These are phyloP conservation scores for Strobilomyces confusus DNA, from an alignment of 768 basidiomycete genomes.

Conservation along the genomic window DNA sequence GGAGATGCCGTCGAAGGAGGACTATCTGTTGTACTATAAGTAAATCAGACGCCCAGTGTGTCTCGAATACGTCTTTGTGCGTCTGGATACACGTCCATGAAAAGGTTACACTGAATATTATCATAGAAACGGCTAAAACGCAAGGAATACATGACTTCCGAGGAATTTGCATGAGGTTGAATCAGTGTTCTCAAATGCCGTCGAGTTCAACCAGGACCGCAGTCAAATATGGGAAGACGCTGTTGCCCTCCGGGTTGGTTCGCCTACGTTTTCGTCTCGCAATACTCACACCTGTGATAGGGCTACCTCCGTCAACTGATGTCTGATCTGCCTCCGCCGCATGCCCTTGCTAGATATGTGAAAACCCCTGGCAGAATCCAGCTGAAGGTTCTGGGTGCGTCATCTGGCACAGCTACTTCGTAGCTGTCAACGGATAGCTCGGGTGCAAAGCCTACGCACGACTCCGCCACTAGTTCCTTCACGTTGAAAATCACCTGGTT, in stretches of 20 bases:
- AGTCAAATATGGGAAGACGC: conserved; percentile 83
- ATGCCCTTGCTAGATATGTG: conserved; percentile 57
- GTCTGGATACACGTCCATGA: conserved; percentile 26
- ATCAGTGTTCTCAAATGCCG: conserved; percentile 85
- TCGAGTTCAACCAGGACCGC: conserved; percentile 84
- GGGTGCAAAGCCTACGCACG: conserved; percentile 14
- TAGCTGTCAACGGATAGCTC: conserved; percentile 15
- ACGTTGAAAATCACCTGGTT: conserved; percentile 23
- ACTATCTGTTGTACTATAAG: conserved; percentile 78
- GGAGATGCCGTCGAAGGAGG: conserved; percentile 76
- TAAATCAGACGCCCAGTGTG: conserved; percentile 76
- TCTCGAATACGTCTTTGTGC: conserved; percentile 70
- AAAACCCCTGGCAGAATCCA: conserved; percentile 64
- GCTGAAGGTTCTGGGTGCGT: conserved; percentile 53
- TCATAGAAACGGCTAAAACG: conserved; percentile 74
- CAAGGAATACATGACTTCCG: conserved; percentile 65
- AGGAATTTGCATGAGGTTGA: conserved; percentile 86
- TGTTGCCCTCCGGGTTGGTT: conserved; percentile 54
- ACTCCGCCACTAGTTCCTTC: conserved; percentile 17
- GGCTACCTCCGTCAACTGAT: conserved; percentile 71
- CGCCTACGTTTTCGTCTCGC: neutral
- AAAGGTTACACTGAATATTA: neutral
- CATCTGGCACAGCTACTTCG: conserved; percentile 17
- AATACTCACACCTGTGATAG: conserved; percentile 35
- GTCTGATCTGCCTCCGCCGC: conserved; percentile 71